Conservation (phyloP, 768 basidiomycete genomes). For the Leucogyrophana mollusca region DNA sequence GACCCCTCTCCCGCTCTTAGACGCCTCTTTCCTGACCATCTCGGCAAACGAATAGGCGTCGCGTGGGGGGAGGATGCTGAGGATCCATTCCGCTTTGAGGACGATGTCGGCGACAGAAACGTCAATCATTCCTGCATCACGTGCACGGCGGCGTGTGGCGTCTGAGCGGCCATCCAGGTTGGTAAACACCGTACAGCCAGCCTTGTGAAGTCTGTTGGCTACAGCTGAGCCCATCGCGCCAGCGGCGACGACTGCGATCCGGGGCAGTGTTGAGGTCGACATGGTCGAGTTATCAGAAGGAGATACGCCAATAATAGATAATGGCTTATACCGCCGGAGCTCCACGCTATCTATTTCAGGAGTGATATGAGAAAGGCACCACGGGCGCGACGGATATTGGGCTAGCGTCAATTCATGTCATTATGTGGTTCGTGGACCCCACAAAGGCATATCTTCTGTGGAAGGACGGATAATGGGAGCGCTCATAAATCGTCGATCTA, state of each 20-base stretch:
- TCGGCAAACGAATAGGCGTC: slow-evolving; percentile 47
- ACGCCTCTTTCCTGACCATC: slow-evolving; percentile 11
- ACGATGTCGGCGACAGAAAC: slow-evolving; percentile 36
- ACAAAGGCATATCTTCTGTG: no score
- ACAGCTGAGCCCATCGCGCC: slow-evolving; percentile 64
- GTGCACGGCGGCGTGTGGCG: slow-evolving; percentile 46
- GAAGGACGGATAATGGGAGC: no score
- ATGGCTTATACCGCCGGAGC: no score
- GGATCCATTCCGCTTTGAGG: slow-evolving; percentile 39
- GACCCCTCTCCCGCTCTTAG: background rate
- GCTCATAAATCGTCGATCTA: no score
- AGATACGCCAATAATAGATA: no score
- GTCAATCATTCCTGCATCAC: slow-evolving; percentile 49
- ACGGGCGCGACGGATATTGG: no score
- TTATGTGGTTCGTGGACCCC: slow-evolving; percentile 21
- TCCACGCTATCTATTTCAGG: no score
- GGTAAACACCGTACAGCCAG: slow-evolving; percentile 56
- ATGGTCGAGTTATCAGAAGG: slow-evolving; percentile 8
- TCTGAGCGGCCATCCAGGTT: slow-evolving; percentile 53
- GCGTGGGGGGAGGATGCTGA: slow-evolving; percentile 60
- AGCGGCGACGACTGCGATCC: slow-evolving; percentile 50
- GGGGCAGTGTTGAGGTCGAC: slow-evolving; percentile 15
- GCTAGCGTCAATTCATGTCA: slow-evolving; percentile 32
- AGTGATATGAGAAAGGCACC: no score
- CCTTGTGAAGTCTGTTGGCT: slow-evolving; percentile 41